A percentile compares a stretch with the other conserved stretches of the same genome.
Evolutionary conservation across 805 yeast genomes (phyloP).

Genomic region (Torulaspora delbrueckii): DNA sequence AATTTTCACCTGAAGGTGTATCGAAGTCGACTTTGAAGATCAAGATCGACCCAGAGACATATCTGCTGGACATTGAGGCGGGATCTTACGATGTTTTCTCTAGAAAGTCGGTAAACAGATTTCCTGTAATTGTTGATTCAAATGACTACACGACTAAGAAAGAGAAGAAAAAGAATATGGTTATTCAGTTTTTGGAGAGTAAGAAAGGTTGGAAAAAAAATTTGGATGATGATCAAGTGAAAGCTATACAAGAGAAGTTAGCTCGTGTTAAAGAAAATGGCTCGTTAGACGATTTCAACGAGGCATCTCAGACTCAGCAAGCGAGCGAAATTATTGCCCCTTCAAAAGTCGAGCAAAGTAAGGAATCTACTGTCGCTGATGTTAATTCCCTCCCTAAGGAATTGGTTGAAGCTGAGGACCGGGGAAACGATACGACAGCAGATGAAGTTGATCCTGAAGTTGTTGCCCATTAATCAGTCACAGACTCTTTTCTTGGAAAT

Average conservation of each 20-base stretch:
- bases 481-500: neutral
- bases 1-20: slow-evolving; percentile 47
- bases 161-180: slow-evolving; percentile 34
- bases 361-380: neutral
- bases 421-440: slow-evolving; percentile 39
- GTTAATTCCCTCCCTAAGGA: neutral
- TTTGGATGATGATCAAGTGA: slow-evolving; percentile 40
- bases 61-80: slow-evolving; percentile 74
- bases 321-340: neutral
- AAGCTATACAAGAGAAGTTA: slow-evolving; percentile 23
- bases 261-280: slow-evolving; percentile 22
- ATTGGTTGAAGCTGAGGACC: slow-evolving; percentile 20
- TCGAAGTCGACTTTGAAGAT: slow-evolving; percentile 70
- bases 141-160: slow-evolving; percentile 30
- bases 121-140: slow-evolving; percentile 23
- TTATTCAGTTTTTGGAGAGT: slow-evolving; percentile 45
- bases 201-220: slow-evolving; percentile 53
- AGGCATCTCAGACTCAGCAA: neutral
- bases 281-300: slow-evolving; percentile 12
- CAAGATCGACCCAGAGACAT: slow-evolving; percentile 71
- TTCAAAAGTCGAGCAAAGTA: neutral
- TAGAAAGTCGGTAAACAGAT: slow-evolving; percentile 49
- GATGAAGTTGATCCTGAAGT: slow-evolving; percentile 46
- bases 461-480: slow-evolving; percentile 14
- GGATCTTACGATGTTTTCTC: slow-evolving; percentile 76